These are phyloP conservation scores for Trifolium subterraneum DNA, from an alignment of 306 rosid genomes.

Conservation along the genomic window DNA sequence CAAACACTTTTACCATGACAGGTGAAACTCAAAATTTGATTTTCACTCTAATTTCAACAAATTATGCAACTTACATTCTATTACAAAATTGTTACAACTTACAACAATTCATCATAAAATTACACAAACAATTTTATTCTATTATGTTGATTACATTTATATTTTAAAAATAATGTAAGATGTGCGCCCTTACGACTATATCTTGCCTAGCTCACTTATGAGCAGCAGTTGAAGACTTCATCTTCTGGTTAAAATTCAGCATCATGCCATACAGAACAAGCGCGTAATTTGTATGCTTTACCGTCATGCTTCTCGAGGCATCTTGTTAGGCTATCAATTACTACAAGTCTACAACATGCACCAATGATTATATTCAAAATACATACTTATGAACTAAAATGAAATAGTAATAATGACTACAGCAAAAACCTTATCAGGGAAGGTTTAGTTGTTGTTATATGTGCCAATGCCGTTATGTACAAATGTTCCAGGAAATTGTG, in stretches of 20 bases:
- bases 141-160: constrained; percentile 1
- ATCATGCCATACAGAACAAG: constrained; percentile 38
- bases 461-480: constrained; percentile 9
- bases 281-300: constrained; percentile 27
- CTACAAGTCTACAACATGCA: constrained; percentile 4
- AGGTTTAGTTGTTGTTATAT: constrained; percentile 27
- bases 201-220: constrained; percentile 15
- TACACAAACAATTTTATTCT: constrained; percentile 31
- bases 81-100: constrained; percentile 25
- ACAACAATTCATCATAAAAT: constrained; percentile 31
- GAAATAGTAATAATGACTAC: neutral
- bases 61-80: constrained; percentile 16
- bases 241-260: constrained; percentile 29
- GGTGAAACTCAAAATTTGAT: neutral
- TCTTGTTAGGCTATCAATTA: constrained; percentile 41
- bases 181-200: neutral
- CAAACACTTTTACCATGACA: constrained; percentile 18
- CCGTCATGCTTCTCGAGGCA: constrained; percentile 19
- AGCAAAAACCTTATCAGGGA: constrained; percentile 6
- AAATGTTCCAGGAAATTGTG: constrained; percentile 21
- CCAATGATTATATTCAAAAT: neutral
- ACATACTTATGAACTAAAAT: neutral
- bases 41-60: constrained; percentile 29
- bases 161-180: constrained; percentile 23
- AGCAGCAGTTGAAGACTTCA: constrained; percentile 9